Conservation (phyloP, 139 green algal genomes). For the Mychonastes homosphaera region DNA sequence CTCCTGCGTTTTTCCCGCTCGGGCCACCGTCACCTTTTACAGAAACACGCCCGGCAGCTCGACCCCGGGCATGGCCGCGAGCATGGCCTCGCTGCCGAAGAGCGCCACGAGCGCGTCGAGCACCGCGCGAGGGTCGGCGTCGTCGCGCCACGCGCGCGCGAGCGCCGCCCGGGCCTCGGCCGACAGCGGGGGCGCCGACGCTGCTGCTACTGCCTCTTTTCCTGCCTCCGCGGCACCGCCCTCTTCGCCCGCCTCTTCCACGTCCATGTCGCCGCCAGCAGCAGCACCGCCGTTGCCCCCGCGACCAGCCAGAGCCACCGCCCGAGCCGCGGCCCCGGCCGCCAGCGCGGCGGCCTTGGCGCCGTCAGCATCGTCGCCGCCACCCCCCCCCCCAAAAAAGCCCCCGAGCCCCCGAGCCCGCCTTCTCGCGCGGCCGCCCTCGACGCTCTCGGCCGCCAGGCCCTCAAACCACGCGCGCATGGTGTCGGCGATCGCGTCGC, state of each 20-base stretch:
- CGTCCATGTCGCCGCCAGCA: too few relatives aligned
- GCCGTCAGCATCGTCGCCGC: not conserved
- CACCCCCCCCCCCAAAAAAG: constrained; percentile 23
- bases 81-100: constrained; percentile 31
- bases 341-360: not conserved
- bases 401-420: constrained; percentile 1
- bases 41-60: constrained; percentile 3
- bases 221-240: not conserved
- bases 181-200: not conserved
- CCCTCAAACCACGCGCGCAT: constrained; percentile 29
- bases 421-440: constrained; percentile 2
- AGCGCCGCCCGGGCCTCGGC: constrained; percentile 1
- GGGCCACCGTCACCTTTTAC: too few relatives aligned
- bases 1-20: too few relatives aligned
- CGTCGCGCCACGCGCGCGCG: constrained; percentile 30
- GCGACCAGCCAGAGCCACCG: too few relatives aligned
- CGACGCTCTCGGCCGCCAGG: constrained; percentile 1
- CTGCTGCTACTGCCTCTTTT: not conserved
- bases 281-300: too few relatives aligned
- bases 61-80: constrained; percentile 25
- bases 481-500: constrained; percentile 19
- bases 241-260: not conserved
- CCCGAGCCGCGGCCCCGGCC: not conserved
- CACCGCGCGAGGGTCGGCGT: constrained; percentile 21
- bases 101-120: constrained; percentile 23